Evolutionary conservation across 2,329 filamentous ascomycete genomes (phyloP).

Genomic region (Scedosporium dehoogii): DNA sequence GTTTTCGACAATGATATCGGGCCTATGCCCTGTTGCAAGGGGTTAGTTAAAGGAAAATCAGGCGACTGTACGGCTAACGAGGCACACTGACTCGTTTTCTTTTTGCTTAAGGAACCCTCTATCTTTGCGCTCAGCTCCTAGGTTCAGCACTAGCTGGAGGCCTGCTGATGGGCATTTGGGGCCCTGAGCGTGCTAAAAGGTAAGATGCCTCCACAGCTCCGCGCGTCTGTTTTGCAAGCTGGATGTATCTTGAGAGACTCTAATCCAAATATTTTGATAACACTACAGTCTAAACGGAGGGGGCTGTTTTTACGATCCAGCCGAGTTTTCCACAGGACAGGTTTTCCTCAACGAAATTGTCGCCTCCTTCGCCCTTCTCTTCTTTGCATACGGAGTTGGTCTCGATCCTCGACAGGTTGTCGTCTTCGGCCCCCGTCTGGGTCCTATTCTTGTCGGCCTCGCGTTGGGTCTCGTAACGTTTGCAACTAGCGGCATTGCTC

Average conservation of each 20-base stretch:
- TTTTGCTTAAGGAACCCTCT: slow-evolving; percentile 25
- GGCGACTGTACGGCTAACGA: not conserved
- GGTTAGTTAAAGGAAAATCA: slow-evolving; percentile 10
- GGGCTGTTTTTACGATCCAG: slow-evolving; percentile 26
- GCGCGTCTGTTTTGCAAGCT: not conserved
- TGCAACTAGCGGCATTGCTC: slow-evolving; percentile 24
- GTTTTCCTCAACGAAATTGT: slow-evolving; percentile 39
- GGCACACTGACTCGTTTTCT: not conserved
- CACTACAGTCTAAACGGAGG: slow-evolving; percentile 18
- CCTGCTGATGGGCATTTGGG: slow-evolving; percentile 25
- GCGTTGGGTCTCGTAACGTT: slow-evolving; percentile 25
- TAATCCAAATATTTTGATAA: not conserved
- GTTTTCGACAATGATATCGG: slow-evolving; percentile 38
- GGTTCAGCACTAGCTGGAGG: slow-evolving; percentile 35
- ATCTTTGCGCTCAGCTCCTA: slow-evolving; percentile 32
- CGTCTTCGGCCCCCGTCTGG: slow-evolving; percentile 37
- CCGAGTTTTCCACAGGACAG: slow-evolving; percentile 23
- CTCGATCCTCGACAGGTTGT: slow-evolving; percentile 40
- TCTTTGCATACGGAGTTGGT: slow-evolving; percentile 41
- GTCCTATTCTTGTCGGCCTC: slow-evolving; percentile 36
- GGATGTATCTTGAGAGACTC: not conserved
- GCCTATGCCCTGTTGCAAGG: slow-evolving; percentile 36
- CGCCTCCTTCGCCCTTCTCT: slow-evolving; percentile 19
- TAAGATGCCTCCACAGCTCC: slow-evolving; percentile 12
- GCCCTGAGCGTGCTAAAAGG: slow-evolving; percentile 18